Evolutionary conservation across 2,329 filamentous ascomycete species (phyloP).

Genomic region (Aspergillus sp.): DNA sequence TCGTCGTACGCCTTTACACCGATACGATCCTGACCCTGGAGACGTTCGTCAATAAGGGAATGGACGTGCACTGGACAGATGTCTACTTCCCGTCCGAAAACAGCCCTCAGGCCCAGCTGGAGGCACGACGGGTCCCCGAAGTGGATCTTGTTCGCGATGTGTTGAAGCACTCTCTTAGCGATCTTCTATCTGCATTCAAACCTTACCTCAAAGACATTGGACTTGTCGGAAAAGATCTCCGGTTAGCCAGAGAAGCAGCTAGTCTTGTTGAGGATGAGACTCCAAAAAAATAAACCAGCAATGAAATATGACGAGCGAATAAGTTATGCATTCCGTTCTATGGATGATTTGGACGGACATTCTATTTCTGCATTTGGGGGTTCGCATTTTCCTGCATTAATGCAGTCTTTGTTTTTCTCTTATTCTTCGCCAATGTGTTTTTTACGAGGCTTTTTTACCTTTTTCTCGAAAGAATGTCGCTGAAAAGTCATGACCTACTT

Average conservation of each 20-base stretch:
- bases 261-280: slow-evolving; percentile 25
- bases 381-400: not conserved
- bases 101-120: slow-evolving; percentile 29
- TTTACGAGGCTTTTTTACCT: not conserved
- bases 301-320: not conserved
- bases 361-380: not conserved
- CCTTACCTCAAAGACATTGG: slow-evolving; percentile 71
- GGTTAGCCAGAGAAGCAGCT: slow-evolving; percentile 67
- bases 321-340: not conserved
- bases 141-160: slow-evolving; percentile 69
- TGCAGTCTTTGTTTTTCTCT: not conserved
- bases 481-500: not conserved
- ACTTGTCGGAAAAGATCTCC: slow-evolving; percentile 68
- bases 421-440: not conserved
- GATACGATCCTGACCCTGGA: slow-evolving; percentile 68
- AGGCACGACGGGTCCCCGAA: slow-evolving; percentile 53
- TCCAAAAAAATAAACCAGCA: not conserved
- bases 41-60: slow-evolving; percentile 54
- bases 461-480: not conserved
- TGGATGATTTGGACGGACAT: not conserved
- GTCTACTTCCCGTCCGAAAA: slow-evolving; percentile 52
- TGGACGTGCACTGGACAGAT: slow-evolving; percentile 76
- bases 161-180: slow-evolving; percentile 63
- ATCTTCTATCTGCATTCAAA: slow-evolving; percentile 70
- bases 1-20: slow-evolving; percentile 72